Base-by-base conservation (phyloP, 2,329 filamentous ascomycete species). In the Cladophialophora psammophila region DNA sequence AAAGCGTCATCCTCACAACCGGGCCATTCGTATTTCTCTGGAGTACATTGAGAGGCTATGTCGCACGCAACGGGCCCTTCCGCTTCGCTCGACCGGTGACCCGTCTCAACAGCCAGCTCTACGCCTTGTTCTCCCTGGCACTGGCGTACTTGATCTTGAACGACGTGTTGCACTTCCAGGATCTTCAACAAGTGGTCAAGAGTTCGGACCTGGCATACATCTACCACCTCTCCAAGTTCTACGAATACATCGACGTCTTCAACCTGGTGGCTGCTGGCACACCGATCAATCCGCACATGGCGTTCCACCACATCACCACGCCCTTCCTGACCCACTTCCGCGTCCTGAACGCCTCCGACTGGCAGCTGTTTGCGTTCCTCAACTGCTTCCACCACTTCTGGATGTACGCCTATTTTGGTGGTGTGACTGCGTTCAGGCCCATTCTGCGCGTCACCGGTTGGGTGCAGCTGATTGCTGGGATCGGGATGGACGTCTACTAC, bases 381-480 rank as follows among this genome's bases (percentile, higher is more conserved):
- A 76, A 77, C 55, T 71, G 75, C 26, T 63, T 75, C 32, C 74
- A 76, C 55, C 74, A 76, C 64, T 65, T 71, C 31, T 67, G 75
- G 52, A 76, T 76, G 76, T 77, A 76, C 61, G 71, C 72, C 1
- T 77, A 75, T 60, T 77, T 77, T 69, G 75, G 74, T 35, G 74
- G 75, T 38, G 34, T 72, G 34, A 26, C 50, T n/a, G 40, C 26
- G n/a, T 63, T 72, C 36, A 64, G 65, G 20, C 60, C 65, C n/a
- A 57, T 72, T 7, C 45, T 75, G 36, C 72, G 71, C 9, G 59
- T 69, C 40, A 74, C 73, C 15, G 73, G 72, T 3, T 63, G 56
- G 48, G 12, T 72, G 45, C 72, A 74, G 65, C 57, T 75, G 15
- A 38, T 64, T 31, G 67, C 64, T 31, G 72, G 73, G 10, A 69